These are phyloP conservation scores for Pyrenophora teres DNA, from an alignment of 2,329 filamentous ascomycete genomes.

Conservation along the genomic window DNA sequence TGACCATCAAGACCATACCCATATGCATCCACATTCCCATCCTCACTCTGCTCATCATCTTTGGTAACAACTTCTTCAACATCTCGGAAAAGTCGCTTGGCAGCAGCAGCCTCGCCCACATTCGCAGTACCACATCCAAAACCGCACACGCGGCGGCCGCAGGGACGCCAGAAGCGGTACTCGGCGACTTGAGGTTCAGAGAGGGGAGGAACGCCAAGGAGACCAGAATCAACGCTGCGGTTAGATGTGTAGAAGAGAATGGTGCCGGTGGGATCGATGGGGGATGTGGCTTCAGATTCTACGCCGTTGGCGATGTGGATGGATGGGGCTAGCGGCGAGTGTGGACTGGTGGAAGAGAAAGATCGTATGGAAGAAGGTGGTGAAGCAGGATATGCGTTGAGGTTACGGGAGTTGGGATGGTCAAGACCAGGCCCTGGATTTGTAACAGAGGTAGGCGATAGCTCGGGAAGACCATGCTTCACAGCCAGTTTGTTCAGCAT, in stretches of 20 bases:
- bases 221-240: conserved; percentile 31
- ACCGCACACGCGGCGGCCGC: conserved; percentile 34
- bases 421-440: not conserved
- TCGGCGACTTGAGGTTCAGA: conserved; percentile 43
- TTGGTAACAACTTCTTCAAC: conserved; percentile 21
- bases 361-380: not conserved
- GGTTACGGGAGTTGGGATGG: conserved; percentile 5
- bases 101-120: conserved; percentile 37
- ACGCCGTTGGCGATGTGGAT: conserved; percentile 40
- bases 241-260: conserved; percentile 40
- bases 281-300: conserved; percentile 27
- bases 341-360: not conserved
- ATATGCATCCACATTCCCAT: not conserved
- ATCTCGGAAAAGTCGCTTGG: conserved; percentile 37
- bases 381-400: not conserved
- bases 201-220: conserved; percentile 38
- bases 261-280: conserved; percentile 34
- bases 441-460: conserved; percentile 8
- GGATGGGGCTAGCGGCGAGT: not conserved
- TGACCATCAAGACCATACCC: conserved; percentile 6
- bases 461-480: conserved; percentile 22
- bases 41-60: not conserved
- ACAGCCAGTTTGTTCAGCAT: conserved; percentile 33
- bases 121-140: conserved; percentile 39
- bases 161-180: conserved; percentile 45